Base-by-base conservation (phyloP, 345 rosid genomes). In the Bruguiera sexangula region DNA sequence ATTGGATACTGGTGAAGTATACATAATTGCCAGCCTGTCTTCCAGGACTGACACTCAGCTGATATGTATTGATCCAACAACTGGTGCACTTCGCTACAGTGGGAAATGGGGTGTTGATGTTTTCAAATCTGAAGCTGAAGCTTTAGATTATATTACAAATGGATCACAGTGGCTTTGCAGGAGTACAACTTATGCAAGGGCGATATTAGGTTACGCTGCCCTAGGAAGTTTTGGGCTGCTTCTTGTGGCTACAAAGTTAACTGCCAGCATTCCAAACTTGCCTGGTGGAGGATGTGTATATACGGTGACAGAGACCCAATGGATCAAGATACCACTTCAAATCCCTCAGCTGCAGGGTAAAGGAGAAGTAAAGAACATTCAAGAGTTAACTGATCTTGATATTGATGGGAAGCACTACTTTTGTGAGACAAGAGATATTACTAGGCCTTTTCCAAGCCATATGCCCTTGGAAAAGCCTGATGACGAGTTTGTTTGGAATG, bases 401-500 rank as follows among this genome's bases (percentile, higher is more conserved):
- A 88, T 95, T 36, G 99, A 95, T 66, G 99, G 97, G 76, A 95
- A 87, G 75, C 96, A 95, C 73, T 95, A 86, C 75, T 95, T 89
- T 72, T 95, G 97, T 24, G 96, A 95, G 85, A 86, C 89, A 55
- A 84, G 92, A 66, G 97, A 95, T 69, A 82, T 95, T 48, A 88
- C 99, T 63, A 81, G 96, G 34, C 91, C 99, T 34, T 95, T 92
- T 69, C 99, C 99, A 0, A 95, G 99, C 66, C 85, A 74, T 32
- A 84, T 86, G 91, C 80, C 87, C 54, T 72, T 89, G 73, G 85
- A 79, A 72, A 76, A 37, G 59, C 96, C 97, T 32, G 97, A 95
- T 71, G 93, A 87, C 31, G 99, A 92, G 76, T 95, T 95, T 79
- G 96, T 95, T 62, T 95, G 99, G 99, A 95, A 95, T 69, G 82